These are phyloP conservation scores for Diplodia corticola DNA, from an alignment of 2,329 filamentous ascomycete species.

Conservation along the genomic window DNA sequence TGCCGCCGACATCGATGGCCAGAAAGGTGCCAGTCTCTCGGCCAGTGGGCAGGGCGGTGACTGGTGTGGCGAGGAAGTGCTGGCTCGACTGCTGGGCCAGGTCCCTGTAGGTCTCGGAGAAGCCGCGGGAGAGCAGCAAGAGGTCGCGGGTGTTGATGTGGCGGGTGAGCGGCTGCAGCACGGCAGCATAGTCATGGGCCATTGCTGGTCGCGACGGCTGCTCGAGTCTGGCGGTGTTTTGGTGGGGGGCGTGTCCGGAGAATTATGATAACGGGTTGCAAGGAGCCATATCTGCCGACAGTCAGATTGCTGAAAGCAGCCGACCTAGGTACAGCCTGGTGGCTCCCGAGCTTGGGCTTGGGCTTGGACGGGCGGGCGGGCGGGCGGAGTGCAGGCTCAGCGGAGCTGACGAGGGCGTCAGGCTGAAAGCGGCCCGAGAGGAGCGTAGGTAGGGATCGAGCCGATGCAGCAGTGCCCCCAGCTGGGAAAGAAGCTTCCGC, in stretches of 20 bases:
- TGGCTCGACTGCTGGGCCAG: constrained; percentile 39
- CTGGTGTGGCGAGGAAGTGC: constrained; percentile 44
- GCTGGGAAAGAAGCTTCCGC: not conserved
- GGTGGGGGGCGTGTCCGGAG: not conserved
- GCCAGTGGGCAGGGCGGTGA: constrained; percentile 50
- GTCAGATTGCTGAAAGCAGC: not conserved
- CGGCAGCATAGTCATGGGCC: constrained; percentile 1
- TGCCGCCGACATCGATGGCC: constrained; percentile 59
- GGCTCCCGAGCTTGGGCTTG: not conserved
- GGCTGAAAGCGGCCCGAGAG: not conserved
- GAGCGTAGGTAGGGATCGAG: not conserved
- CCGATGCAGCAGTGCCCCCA: not conserved
- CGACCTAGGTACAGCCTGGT: too few species aligned
- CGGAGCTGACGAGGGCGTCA: not conserved
- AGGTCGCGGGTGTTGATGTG: constrained; percentile 36
- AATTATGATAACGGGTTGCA: constrained; percentile 5
- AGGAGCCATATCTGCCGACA: constrained; percentile 1
- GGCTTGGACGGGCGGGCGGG: not conserved
- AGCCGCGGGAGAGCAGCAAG: constrained; percentile 37
- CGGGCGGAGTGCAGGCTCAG: not conserved
- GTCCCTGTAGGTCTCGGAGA: constrained; percentile 38
- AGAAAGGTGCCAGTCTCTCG: constrained; percentile 63
- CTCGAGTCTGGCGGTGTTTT: not conserved
- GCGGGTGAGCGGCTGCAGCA: constrained; percentile 35
- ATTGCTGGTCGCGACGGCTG: not conserved